phyloP scores from a whole-genome alignment of 2,329 filamentous ascomycete genomes.

The Arthroderma sp. region DNA sequence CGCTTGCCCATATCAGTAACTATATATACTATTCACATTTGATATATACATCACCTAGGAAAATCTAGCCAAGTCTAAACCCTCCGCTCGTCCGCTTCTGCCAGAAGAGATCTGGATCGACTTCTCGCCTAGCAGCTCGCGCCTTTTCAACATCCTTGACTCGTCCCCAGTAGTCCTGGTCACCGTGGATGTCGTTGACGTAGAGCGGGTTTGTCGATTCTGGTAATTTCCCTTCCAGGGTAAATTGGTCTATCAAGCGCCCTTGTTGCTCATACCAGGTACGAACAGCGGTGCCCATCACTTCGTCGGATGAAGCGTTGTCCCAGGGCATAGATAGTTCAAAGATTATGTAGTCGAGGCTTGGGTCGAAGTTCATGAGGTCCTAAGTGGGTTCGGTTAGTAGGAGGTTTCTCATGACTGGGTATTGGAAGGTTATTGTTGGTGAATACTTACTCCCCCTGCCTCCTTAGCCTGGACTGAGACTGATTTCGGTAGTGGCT shows the following conservation, averaged over 20 bases:
- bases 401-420: constrained; percentile 12
- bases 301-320: constrained; percentile 20
- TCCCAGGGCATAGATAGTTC: constrained; percentile 33
- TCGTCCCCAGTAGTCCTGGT: constrained; percentile 33
- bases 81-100: constrained; percentile 28
- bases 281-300: constrained; percentile 28
- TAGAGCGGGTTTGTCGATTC: constrained; percentile 33
- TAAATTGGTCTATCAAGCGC: constrained; percentile 22
- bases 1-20: neutral
- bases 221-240: constrained; percentile 22
- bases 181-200: constrained; percentile 33
- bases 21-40: neutral
- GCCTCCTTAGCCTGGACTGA: constrained; percentile 20
- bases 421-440: constrained; percentile 5
- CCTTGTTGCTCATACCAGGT: constrained; percentile 25
- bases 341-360: constrained; percentile 31
- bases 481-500: constrained; percentile 24
- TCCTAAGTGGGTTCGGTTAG: constrained; percentile 11
- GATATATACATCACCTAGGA: too few species aligned
- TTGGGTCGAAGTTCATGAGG: constrained; percentile 28
- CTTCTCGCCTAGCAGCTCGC: constrained; percentile 20
- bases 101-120: constrained; percentile 30
- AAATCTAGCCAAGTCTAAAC: constrained; percentile 21
- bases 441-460: constrained; percentile 16
- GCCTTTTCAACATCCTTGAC: constrained; percentile 22